phyloP scores from a whole-genome alignment of 2,329 filamentous ascomycete species.

The Xylariaceae sp. region DNA sequence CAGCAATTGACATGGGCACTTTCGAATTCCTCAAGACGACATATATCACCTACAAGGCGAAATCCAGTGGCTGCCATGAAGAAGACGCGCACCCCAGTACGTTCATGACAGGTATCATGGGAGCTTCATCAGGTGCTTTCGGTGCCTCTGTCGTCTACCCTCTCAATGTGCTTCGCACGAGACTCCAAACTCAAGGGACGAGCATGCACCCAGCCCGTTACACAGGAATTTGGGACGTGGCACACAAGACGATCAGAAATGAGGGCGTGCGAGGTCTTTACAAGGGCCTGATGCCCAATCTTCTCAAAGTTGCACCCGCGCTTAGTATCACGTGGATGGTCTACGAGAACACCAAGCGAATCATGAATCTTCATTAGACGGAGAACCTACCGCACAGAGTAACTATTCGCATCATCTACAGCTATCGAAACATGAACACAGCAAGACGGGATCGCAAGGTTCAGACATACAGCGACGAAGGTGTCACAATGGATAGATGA shows the following conservation, averaged over 20 bases:
- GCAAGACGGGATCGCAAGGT: neutral
- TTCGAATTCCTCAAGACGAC: constrained; percentile 87
- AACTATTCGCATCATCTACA: neutral
- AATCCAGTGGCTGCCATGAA: constrained; percentile 66
- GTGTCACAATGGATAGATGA: neutral
- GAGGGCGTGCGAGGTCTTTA: constrained; percentile 87
- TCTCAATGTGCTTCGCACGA: constrained; percentile 85
- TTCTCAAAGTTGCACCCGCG: constrained; percentile 93
- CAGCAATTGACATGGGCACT: constrained; percentile 91
- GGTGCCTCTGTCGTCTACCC: constrained; percentile 95
- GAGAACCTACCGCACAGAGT: too few relatives aligned
- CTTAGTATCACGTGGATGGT: constrained; percentile 94
- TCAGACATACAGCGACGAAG: too few relatives aligned
- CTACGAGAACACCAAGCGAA: constrained; percentile 82
- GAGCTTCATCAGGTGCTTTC: constrained; percentile 85
- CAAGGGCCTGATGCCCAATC: constrained; percentile 90
- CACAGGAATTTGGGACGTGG: constrained; percentile 85
- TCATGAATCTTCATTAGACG: constrained; percentile 50
- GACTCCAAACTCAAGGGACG: constrained; percentile 91
- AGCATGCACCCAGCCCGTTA: constrained; percentile 88
- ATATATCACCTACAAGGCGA: constrained; percentile 67
- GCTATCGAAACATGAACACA: neutral
- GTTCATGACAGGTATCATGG: constrained; percentile 81
- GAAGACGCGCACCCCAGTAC: constrained; percentile 80
- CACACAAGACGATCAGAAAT: constrained; percentile 72